phyloP scores from a whole-genome alignment of 176 grass and related monocot species.

The maize (Zea mays) region DNA sequence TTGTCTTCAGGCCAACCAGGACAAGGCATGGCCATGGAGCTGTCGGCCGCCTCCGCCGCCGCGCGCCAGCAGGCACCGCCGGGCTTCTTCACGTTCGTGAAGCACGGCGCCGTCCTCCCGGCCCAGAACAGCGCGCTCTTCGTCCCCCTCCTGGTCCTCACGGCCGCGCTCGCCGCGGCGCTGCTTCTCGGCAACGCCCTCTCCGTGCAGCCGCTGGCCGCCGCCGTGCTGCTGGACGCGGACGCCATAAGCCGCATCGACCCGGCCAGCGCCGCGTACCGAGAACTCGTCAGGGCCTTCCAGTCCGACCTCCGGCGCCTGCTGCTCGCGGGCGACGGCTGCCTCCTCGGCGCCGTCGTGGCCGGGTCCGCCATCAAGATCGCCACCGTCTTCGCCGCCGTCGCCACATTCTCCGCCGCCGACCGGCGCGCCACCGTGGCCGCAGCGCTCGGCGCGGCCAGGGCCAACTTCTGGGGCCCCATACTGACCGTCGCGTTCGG shows the following conservation, averaged over 20 bases:
- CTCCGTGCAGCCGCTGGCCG: conserved; percentile 48
- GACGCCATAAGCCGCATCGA: conserved; percentile 32
- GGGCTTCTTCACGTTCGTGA: conserved; percentile 37
- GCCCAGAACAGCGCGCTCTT: conserved; percentile 25
- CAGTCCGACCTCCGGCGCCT: background rate
- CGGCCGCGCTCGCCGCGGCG: conserved; percentile 32
- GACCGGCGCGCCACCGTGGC: background rate
- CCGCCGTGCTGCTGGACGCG: conserved; percentile 27
- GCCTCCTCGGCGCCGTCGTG: conserved; percentile 28
- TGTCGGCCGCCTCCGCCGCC: no score
- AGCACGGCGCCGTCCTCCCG: conserved; percentile 41
- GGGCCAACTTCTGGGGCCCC: conserved; percentile 25
- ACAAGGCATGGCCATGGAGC: background rate
- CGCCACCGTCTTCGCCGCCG: conserved; percentile 43
- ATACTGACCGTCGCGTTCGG: conserved; percentile 36
- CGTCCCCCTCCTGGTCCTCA: conserved; percentile 37
- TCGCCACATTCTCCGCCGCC: conserved; percentile 13
- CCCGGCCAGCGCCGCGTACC: conserved; percentile 32
- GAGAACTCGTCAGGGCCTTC: conserved; percentile 5
- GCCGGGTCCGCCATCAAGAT: conserved; percentile 40
- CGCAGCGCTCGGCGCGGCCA: background rate
- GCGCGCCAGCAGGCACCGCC: background rate
- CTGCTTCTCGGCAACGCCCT: conserved; percentile 44
- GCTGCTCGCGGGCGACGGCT: conserved; percentile 15
- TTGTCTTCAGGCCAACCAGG: background rate